Base-by-base conservation (phyloP, 768 basidiomycete species). In the Lentinus brumalis region DNA sequence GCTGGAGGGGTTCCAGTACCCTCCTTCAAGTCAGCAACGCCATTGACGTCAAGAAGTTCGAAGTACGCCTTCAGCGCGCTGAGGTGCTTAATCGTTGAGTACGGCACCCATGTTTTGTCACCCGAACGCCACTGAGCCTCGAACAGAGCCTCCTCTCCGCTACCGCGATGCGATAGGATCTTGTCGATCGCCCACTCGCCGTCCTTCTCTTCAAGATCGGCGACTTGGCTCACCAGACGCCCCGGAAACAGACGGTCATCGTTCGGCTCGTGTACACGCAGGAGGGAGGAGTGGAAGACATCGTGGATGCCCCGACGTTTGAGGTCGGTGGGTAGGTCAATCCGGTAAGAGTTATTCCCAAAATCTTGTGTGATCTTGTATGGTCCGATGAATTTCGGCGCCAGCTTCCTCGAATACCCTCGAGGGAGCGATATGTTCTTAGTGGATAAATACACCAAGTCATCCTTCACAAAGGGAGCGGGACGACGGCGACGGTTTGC, bases 331-430 rank as follows among this genome's bases (percentile, higher is more conserved):
- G 77, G 74, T 1, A 79, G 39, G 5, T 74, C 63, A 0, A 80
- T 57, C 4, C 8, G 57, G 59, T 77, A 78, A 0, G 61, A 2
- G 66, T 73, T 10, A 46, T 71, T 10, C 50, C 64, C 2, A 61
- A 63, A 29, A 57, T 32, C 14, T 50, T 62, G 21, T 0, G 67
- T 1, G 0, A 79, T 69, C 4, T 63, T 49, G 53, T 71, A 81
- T 0, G 78, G 80, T 8, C 80, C 77, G 18, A 80, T 67, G 57
- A 62, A 79, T 39, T 75, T 75, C 0, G 75, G 79, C 0, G 69
- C 30, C 0, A 81, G 65, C 52, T 79, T 80, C 6, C 65, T 26
- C 0, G 76, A 74, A 3, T 67, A 42, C 5, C 69, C 72, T 31
- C 71, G 72, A 1, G 73, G 77, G 4, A 78, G 38, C 1, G 60